Evolutionary conservation across 306 rosid species (phyloP).

Genomic region (Heteromeles arbutifolia): DNA sequence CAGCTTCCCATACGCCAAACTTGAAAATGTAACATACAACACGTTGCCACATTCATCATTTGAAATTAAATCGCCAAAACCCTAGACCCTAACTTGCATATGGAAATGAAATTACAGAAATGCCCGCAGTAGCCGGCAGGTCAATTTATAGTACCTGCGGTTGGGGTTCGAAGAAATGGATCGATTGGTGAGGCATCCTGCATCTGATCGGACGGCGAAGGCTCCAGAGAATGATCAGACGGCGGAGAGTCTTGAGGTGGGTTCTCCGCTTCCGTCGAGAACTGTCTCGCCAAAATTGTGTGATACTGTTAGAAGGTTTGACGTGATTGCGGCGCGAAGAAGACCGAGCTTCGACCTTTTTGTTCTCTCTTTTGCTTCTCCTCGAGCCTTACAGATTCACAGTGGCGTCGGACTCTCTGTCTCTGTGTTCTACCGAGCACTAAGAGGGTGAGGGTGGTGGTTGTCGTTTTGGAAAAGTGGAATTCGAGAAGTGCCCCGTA

Average conservation of each 20-base stretch:
- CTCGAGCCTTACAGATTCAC: not conserved
- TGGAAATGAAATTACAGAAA: not conserved
- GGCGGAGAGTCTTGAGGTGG: conserved; percentile 13
- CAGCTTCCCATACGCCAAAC: conserved; percentile 48
- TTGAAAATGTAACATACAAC: conserved; percentile 17
- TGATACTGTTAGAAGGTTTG: conserved; percentile 3
- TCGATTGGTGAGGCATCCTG: conserved; percentile 15
- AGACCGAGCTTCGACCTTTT: conserved; percentile 46
- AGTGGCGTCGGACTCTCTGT: not conserved
- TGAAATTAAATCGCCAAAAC: not conserved
- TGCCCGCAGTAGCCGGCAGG: not conserved
- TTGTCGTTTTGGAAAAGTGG: not conserved
- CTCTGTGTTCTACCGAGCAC: not conserved
- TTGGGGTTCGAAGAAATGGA: conserved; percentile 19
- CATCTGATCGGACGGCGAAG: not conserved
- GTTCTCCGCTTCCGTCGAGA: conserved; percentile 53
- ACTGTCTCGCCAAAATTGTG: conserved; percentile 9
- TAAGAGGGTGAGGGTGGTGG: not conserved
- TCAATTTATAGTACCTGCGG: conserved; percentile 22
- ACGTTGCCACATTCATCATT: not conserved
- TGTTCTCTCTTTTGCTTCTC: not conserved
- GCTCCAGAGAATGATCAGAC: not conserved
- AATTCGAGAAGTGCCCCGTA: not conserved
- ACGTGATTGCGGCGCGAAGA: conserved; percentile 43
- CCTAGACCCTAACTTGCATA: not conserved